Conservation (phyloP, 331 rosid species). For the Pyracantha coccinea region DNA sequence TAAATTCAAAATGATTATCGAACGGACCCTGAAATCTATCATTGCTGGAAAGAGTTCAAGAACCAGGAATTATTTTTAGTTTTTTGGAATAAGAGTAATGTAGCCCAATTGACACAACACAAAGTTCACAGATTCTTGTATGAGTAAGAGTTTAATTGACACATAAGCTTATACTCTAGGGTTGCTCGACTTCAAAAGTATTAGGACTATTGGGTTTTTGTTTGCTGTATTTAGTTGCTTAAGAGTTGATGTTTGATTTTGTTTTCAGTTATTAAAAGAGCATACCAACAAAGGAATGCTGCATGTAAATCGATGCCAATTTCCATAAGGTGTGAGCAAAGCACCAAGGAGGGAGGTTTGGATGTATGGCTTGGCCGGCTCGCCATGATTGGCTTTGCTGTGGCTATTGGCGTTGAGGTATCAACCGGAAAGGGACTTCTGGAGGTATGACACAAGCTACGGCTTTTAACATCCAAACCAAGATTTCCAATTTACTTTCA, state of each 20-base stretch:
- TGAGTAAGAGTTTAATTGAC: background rate
- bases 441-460: slow-evolving; percentile 43
- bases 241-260: background rate
- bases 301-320: slow-evolving; percentile 37
- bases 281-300: slow-evolving; percentile 30
- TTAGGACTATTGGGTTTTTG: background rate
- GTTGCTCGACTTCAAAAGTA: background rate
- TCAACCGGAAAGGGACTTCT: slow-evolving; percentile 86
- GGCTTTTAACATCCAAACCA: background rate
- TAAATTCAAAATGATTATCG: too few species aligned
- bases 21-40: background rate
- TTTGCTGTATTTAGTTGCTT: background rate
- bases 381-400: slow-evolving; percentile 90
- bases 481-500: background rate
- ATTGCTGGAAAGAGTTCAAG: background rate
- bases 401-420: slow-evolving; percentile 68
- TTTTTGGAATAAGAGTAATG: background rate
- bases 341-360: slow-evolving; percentile 46
- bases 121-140: background rate
- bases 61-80: background rate
- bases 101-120: background rate
- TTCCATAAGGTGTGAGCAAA: slow-evolving; percentile 72
- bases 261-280: slow-evolving; percentile 36
- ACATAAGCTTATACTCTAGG: background rate
- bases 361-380: slow-evolving; percentile 90